These are phyloP conservation scores for Trichoderma semiorbis DNA, from an alignment of 2,329 filamentous ascomycete species.

Conservation along the genomic window DNA sequence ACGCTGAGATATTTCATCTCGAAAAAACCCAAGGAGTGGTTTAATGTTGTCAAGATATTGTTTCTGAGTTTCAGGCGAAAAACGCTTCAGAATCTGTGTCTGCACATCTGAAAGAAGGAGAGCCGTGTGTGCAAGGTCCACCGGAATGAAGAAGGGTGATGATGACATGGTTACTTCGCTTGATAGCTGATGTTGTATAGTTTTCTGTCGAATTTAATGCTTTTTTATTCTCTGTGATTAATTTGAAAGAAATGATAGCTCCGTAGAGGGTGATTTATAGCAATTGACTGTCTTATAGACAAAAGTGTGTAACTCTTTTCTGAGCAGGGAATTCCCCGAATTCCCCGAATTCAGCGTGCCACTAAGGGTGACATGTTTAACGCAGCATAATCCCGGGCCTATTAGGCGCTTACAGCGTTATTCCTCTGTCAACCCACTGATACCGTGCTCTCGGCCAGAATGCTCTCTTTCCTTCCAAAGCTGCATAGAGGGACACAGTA, in stretches of 20 bases:
- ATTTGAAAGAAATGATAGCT: not conserved
- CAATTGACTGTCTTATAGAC: too few species aligned
- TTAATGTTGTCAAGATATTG: not conserved
- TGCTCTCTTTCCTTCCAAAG: too few species aligned
- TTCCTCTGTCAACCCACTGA: too few species aligned
- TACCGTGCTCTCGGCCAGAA: too few species aligned
- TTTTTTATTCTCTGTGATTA: not conserved
- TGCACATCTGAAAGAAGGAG: slow-evolving; percentile 4
- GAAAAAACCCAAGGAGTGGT: not conserved
- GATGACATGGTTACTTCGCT: not conserved
- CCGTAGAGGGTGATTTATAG: too few species aligned
- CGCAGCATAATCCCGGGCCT: too few species aligned
- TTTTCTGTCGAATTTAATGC: not conserved
- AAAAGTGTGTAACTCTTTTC: too few species aligned
- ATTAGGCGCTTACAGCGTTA: too few species aligned
- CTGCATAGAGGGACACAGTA: too few species aligned
- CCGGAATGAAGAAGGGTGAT: not conserved
- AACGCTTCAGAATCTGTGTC: not conserved
- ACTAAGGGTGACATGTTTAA: too few species aligned
- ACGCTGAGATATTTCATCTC: not conserved
- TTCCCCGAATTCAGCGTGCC: too few species aligned
- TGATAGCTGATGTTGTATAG: not conserved
- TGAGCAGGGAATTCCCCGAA: too few species aligned
- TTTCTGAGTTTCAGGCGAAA: not conserved
- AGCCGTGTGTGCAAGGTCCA: not conserved